These are phyloP conservation scores for Elymus sibiricus DNA, from an alignment of 176 grass and related monocot species.

Conservation along the genomic window DNA sequence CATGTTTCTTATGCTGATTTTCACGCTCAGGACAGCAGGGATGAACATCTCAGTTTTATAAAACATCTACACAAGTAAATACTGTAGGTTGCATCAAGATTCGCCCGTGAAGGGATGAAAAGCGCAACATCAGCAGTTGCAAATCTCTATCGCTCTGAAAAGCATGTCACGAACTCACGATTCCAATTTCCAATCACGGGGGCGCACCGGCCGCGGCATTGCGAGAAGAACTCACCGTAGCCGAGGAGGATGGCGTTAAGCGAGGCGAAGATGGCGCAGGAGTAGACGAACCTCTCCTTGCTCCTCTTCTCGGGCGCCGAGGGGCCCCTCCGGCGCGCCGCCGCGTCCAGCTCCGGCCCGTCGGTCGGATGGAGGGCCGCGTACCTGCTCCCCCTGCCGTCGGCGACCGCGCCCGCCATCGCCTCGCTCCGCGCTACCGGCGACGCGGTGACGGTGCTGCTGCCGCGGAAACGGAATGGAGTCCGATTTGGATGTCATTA, in stretches of 20 bases:
- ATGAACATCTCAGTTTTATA: too few species aligned
- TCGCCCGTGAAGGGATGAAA: constrained; percentile 9
- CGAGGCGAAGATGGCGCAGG: constrained; percentile 52
- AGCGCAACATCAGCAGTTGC: background rate
- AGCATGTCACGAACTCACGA: background rate
- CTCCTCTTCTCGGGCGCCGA: constrained; percentile 26
- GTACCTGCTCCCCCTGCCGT: constrained; percentile 41
- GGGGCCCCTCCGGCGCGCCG: background rate
- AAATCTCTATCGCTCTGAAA: constrained; percentile 2
- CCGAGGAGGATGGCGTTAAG: constrained; percentile 60
- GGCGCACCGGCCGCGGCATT: background rate
- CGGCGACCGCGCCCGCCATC: constrained; percentile 21
- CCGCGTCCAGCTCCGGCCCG: constrained; percentile 9
- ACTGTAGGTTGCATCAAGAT: background rate
- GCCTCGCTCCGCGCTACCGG: background rate
- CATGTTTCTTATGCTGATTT: too few species aligned
- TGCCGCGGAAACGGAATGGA: background rate
- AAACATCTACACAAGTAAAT: too few species aligned
- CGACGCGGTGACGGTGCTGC: background rate
- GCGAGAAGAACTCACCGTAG: constrained; percentile 49
- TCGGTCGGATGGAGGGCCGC: constrained; percentile 28
- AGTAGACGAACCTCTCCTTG: constrained; percentile 37
- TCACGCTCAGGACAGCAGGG: too few species aligned
- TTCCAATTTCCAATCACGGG: constrained; percentile 18
- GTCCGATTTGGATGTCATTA: constrained; percentile 24